phyloP scores from a whole-genome alignment of 495 filamentous ascomycete genomes.

The Beverwykella pulmonaria region DNA sequence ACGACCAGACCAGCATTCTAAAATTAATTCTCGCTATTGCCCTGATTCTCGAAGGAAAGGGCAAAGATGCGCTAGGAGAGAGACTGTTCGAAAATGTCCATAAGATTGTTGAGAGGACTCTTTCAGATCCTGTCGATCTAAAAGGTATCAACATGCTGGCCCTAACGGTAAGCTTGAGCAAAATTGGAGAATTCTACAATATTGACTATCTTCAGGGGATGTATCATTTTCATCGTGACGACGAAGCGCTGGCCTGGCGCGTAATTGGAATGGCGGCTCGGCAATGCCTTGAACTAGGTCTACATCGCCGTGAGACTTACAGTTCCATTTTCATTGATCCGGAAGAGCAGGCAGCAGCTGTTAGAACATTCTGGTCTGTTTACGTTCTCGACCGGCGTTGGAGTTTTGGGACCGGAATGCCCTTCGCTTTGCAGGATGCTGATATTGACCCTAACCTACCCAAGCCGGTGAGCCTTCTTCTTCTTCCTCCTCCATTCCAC shows the following conservation, averaged over 20 bases:
- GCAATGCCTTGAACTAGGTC: slow-evolving; percentile 76
- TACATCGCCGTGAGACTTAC: slow-evolving; percentile 75
- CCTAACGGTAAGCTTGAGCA: slow-evolving; percentile 60
- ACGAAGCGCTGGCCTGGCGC: slow-evolving; percentile 79
- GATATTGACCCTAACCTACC: slow-evolving; percentile 80
- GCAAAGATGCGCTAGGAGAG: slow-evolving; percentile 71
- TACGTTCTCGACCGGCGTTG: slow-evolving; percentile 80
- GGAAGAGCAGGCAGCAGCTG: slow-evolving; percentile 60
- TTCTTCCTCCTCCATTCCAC: not conserved
- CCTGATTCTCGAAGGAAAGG: slow-evolving; percentile 71
- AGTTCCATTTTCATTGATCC: slow-evolving; percentile 65
- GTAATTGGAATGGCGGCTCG: slow-evolving; percentile 74
- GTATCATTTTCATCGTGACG: slow-evolving; percentile 80
- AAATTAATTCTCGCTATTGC: slow-evolving; percentile 81
- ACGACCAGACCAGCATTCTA: slow-evolving; percentile 68
- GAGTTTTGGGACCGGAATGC: slow-evolving; percentile 79
- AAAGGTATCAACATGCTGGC: slow-evolving; percentile 72
- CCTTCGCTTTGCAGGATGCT: slow-evolving; percentile 78
- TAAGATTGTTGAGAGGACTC: slow-evolving; percentile 65
- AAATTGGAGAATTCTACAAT: not conserved
- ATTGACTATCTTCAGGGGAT: slow-evolving; percentile 59
- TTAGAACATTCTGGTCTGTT: slow-evolving; percentile 76
- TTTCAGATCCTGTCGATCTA: slow-evolving; percentile 68
- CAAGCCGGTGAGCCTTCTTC: slow-evolving; percentile 63
- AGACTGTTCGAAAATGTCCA: slow-evolving; percentile 72